A percentile compares a stretch with the other conserved stretches of the same genome.
Conservation (phyloP, 805 yeast species). For the Huiozyma sinensis region DNA sequence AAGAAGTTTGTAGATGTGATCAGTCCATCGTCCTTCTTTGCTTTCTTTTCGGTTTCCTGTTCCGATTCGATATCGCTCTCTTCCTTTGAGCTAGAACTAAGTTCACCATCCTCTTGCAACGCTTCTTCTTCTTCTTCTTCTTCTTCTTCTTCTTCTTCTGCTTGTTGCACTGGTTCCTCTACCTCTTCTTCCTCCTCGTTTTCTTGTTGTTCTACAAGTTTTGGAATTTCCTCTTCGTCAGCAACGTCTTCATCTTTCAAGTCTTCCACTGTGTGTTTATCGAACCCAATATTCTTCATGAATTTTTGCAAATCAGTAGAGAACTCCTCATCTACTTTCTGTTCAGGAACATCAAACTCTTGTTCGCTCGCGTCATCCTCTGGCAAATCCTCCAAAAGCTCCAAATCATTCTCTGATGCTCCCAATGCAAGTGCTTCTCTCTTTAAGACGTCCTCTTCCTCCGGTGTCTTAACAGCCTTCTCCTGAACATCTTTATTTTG, state of each 20-base stretch:
- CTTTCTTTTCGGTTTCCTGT: conserved; percentile 13
- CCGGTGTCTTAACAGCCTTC: conserved; percentile 1
- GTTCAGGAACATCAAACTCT: conserved; percentile 30
- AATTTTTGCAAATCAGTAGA: conserved; percentile 47
- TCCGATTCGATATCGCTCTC: conserved; percentile 25
- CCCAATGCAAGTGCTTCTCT: conserved; percentile 74
- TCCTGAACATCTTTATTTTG: conserved; percentile 7
- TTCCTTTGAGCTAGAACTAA: conserved; percentile 12
- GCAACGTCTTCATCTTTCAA: conserved; percentile 25
- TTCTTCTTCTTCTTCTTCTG: conserved; percentile 10
- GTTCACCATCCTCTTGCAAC: background rate
- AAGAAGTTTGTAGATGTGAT: conserved; percentile 33
- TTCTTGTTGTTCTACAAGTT: conserved; percentile 15
- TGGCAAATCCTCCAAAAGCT: conserved; percentile 46
- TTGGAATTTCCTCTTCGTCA: conserved; percentile 17
- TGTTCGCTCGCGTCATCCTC: conserved; percentile 36
- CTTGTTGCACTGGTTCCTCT: conserved; percentile 14
- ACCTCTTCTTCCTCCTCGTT: conserved; percentile 10
- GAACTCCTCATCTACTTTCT: conserved; percentile 31
- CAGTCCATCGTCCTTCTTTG: conserved; percentile 23
- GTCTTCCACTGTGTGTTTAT: conserved; percentile 27
- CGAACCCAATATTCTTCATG: conserved; percentile 60
- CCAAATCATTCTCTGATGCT: conserved; percentile 75
- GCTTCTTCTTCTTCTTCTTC: conserved; percentile 12
- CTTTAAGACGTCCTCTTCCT: conserved; percentile 31